Evolutionary conservation across 345 rosid species (phyloP), one percentile per base, ranked within the genome.

Genomic region (Lumnitzera racemosa): DNA sequence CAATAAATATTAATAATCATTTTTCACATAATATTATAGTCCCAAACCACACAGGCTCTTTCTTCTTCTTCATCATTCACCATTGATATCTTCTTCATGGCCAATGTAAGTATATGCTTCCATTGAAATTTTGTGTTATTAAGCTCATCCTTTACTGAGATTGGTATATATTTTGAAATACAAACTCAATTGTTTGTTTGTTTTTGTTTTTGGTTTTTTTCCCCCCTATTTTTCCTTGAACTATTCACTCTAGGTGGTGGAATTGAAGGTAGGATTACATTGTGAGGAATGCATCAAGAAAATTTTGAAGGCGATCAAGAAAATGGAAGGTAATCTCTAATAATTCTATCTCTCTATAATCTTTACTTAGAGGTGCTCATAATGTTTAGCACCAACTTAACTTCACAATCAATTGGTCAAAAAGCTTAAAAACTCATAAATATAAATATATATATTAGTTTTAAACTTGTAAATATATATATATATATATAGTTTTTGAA

Each of bases 261-360:
- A 89, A 61, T 49, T 91, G 66, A 86, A 80, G 70, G 95, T 91
- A 66, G 83, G 80, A 47, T 72, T 88, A 70, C 96, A 88, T 46
- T 90, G 97, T 27, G 86, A 86, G 0, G 87, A 86, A 60, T 83
- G 95, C 58, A 86, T 85, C 71, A 86, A 74, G 78, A 88, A 88
- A 63, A 86, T 91, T 78, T 69, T 91, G 29, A 86, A 91, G 67
- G 90, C 91, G 31, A 85, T 91, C 68, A 88, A 91, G 83, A 89
- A 88, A 67, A 80, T 89, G 56, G 82, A 80, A 60, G 94, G 95
- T 87, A 78, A 20, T 20, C 15, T 5, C 54, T 55, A 16, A 17
- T 47, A 14, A 11, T 17, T 31, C 23, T 10, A 25, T 10, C 27
- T 41, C 10, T 46, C 27, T 20, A 13, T 57, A 11, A 8, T 4